These are phyloP conservation scores for Capsicum chinense DNA, from an alignment of 257 asterid genomes.

Conservation along the genomic window DNA sequence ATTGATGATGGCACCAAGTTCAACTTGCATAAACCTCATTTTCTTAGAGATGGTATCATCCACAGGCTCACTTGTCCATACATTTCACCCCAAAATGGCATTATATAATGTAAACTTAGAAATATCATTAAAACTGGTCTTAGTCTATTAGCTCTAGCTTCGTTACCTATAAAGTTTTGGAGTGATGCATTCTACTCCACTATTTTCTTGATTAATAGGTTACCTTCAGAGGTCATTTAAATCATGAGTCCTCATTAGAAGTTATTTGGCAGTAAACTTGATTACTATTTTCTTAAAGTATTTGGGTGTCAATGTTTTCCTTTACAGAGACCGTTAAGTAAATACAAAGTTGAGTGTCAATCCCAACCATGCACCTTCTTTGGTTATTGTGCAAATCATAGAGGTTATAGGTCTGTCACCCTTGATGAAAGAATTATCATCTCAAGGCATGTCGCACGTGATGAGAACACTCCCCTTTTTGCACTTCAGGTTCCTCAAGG, in stretches of 20 bases:
- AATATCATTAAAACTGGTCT: background rate
- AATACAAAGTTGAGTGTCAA: background rate
- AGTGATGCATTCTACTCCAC: background rate
- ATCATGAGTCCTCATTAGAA: background rate
- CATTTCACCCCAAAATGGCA: background rate
- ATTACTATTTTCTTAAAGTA: background rate
- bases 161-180: background rate
- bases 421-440: background rate
- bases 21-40: background rate
- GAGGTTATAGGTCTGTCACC: background rate
- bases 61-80: background rate
- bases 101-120: background rate
- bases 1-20: background rate
- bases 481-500: background rate
- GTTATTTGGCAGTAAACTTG: background rate
- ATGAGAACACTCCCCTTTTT: background rate
- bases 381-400: background rate
- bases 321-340: background rate
- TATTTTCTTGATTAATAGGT: background rate
- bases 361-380: slow-evolving; percentile 1
- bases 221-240: background rate
- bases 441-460: background rate
- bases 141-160: background rate
- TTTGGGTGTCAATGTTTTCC: slow-evolving; percentile 28
- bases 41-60: background rate